A percentile compares a stretch with the other conserved stretches of the same genome.
Conservation (phyloP, 2,329 filamentous ascomycete genomes). For the Colletotrichum magnum region DNA sequence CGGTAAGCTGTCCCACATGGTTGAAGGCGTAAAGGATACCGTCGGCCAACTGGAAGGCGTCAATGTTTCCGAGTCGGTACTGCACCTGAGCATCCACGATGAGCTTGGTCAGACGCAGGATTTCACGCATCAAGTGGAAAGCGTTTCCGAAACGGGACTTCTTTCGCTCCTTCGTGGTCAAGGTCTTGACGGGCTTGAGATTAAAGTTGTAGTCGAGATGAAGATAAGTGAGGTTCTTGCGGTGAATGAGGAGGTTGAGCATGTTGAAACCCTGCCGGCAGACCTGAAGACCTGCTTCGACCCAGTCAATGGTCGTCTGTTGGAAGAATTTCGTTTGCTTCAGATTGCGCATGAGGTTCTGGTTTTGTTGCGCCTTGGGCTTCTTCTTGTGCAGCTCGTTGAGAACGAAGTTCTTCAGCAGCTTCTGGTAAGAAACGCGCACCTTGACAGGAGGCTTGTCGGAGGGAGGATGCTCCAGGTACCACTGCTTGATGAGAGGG, state of each 20-base stretch:
- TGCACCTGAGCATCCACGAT: slow-evolving; percentile 99
- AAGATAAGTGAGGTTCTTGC: slow-evolving; percentile 97
- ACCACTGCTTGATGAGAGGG: slow-evolving; percentile 97
- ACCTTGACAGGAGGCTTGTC: slow-evolving; percentile 94
- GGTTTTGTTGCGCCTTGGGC: slow-evolving; percentile 95
- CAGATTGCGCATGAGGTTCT: slow-evolving; percentile 88
- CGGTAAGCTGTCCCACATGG: slow-evolving; percentile 96
- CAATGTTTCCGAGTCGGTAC: slow-evolving; percentile 96
- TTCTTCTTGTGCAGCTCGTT: slow-evolving; percentile 98
- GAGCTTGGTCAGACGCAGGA: slow-evolving; percentile 93
- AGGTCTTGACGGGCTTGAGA: slow-evolving; percentile 96
- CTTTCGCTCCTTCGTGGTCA: slow-evolving; percentile 99
- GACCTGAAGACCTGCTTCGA: slow-evolving; percentile 97
- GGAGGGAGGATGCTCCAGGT: slow-evolving; percentile 93
- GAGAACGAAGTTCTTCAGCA: slow-evolving; percentile 94
- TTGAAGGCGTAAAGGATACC: slow-evolving; percentile 99
- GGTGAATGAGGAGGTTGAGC: slow-evolving; percentile 96
- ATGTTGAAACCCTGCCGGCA: slow-evolving; percentile 99
- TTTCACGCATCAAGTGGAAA: slow-evolving; percentile 99
- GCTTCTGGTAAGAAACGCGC: slow-evolving; percentile 96
- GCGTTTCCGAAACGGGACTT: slow-evolving; percentile 99
- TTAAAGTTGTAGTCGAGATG: slow-evolving; percentile 99
- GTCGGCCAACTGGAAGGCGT: slow-evolving; percentile 98
- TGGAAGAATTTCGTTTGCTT: slow-evolving; percentile 99
- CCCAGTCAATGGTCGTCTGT: slow-evolving; percentile 99